These are phyloP conservation scores for Parsonsia alboflavescens DNA, from an alignment of 257 asterid species.

Conservation along the genomic window DNA sequence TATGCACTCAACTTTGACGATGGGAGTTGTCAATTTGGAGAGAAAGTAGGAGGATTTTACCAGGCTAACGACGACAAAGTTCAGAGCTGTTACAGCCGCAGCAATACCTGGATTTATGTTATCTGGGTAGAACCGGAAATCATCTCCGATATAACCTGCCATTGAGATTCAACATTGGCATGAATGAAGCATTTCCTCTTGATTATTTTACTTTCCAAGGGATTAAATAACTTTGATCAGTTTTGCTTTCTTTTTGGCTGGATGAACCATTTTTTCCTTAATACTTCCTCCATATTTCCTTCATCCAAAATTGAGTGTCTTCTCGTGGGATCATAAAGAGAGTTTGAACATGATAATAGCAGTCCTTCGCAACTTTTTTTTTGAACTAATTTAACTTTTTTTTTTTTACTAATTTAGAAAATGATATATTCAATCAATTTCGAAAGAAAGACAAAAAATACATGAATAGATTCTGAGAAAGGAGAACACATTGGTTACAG, in stretches of 20 bases:
- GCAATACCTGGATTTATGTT: slow-evolving; percentile 37
- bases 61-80: slow-evolving; percentile 7
- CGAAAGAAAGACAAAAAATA: too few species aligned
- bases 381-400: too few species aligned
- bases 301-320: too few species aligned
- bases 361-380: too few species aligned
- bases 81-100: slow-evolving; percentile 11
- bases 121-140: slow-evolving; percentile 26
- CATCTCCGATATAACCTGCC: background rate
- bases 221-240: background rate
- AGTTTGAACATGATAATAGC: too few species aligned
- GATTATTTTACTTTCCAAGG: background rate
- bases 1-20: slow-evolving; percentile 76
- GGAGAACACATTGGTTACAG: background rate
- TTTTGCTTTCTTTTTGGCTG: background rate
- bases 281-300: too few species aligned
- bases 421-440: too few species aligned
- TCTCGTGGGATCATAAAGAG: too few species aligned
- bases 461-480: background rate
- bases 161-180: background rate
- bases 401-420: too few species aligned
- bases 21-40: slow-evolving; percentile 28
- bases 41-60: slow-evolving; percentile 8
- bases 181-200: background rate
- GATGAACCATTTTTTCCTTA: background rate